A percentile compares a stretch with the other conserved stretches of the same genome.
These are phyloP conservation scores for Crinitomyces ghanaensis DNA, from an alignment of 805 yeast genomes.

Conservation along the genomic window DNA sequence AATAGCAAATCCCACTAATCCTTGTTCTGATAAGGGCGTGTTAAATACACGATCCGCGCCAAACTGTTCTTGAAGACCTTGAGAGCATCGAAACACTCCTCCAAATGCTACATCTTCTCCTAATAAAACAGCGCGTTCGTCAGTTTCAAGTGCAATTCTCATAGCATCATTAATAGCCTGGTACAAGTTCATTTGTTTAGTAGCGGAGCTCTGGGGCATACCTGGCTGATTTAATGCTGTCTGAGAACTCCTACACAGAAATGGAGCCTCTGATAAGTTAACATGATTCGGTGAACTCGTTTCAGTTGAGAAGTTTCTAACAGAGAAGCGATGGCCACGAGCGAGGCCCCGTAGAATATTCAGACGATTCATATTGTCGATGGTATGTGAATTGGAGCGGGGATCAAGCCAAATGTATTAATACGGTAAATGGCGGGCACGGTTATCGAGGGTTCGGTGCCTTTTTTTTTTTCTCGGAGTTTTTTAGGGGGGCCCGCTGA, in stretches of 20 bases:
- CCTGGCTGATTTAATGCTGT: slow-evolving; percentile 16
- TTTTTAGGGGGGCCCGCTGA: too few relatives aligned
- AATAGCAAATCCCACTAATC: slow-evolving; percentile 76
- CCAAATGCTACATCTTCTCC: slow-evolving; percentile 97
- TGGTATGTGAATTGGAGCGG: too few relatives aligned
- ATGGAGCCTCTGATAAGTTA: slow-evolving; percentile 18
- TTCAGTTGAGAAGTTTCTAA: too few relatives aligned
- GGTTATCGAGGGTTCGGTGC: too few relatives aligned
- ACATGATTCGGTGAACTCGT: slow-evolving; percentile 17
- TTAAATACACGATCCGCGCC: slow-evolving; percentile 81
- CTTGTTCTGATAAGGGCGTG: slow-evolving; percentile 94
- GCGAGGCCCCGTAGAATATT: too few relatives aligned
- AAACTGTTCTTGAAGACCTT: slow-evolving; percentile 79
- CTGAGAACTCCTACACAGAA: slow-evolving; percentile 15
- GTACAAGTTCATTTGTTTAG: slow-evolving; percentile 23
- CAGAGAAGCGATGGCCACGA: too few relatives aligned
- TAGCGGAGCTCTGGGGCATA: slow-evolving; percentile 13
- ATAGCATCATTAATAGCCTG: slow-evolving; percentile 83
- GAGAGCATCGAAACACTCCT: slow-evolving; percentile 88
- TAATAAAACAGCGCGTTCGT: slow-evolving; percentile 75
- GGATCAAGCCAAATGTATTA: too few relatives aligned
- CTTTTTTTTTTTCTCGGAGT: too few relatives aligned
- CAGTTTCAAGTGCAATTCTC: slow-evolving; percentile 80
- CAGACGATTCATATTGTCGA: too few relatives aligned
- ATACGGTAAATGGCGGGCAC: too few relatives aligned